These are phyloP conservation scores for Termitomyces sp. DNA, from an alignment of 1,284 basidiomycete genomes.

Conservation along the genomic window DNA sequence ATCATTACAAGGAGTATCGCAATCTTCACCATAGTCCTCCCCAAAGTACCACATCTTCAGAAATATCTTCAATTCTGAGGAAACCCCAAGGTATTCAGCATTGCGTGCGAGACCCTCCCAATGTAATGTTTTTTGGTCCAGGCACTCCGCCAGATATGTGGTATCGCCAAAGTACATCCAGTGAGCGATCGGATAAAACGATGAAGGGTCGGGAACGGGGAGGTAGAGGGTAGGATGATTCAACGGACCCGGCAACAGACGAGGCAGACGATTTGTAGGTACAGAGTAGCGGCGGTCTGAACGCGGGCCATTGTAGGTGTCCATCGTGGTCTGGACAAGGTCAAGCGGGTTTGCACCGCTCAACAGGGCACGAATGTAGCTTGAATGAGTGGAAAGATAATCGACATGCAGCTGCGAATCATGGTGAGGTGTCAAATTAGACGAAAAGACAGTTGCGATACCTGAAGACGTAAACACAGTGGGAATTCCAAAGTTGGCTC, in stretches of 20 bases:
- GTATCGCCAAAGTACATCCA: conserved; percentile 77
- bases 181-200: conserved; percentile 65
- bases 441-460: conserved; percentile 21
- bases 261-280: conserved; percentile 52
- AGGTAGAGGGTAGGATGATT: conserved; percentile 64
- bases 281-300: conserved; percentile 30
- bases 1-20: conserved; percentile 28
- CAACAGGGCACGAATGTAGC: conserved; percentile 61
- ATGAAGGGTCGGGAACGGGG: conserved; percentile 72
- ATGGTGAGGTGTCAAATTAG: conserved; percentile 14
- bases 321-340: conserved; percentile 37
- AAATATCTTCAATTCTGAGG: conserved; percentile 63
- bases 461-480: conserved; percentile 58
- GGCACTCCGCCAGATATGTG: conserved; percentile 51
- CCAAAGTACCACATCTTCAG: conserved; percentile 60
- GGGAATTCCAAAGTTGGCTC: conserved; percentile 46
- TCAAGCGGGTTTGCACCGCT: conserved; percentile 59
- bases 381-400: conserved; percentile 69
- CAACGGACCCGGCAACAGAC: conserved; percentile 54
- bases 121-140: conserved; percentile 52
- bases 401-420: conserved; percentile 60
- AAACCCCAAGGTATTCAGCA: conserved; percentile 72
- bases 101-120: conserved; percentile 81
- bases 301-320: conserved; percentile 18
- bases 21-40: conserved; percentile 26